Conservation (phyloP, 164 flowering plant genomes). For the Stephania japonica region DNA sequence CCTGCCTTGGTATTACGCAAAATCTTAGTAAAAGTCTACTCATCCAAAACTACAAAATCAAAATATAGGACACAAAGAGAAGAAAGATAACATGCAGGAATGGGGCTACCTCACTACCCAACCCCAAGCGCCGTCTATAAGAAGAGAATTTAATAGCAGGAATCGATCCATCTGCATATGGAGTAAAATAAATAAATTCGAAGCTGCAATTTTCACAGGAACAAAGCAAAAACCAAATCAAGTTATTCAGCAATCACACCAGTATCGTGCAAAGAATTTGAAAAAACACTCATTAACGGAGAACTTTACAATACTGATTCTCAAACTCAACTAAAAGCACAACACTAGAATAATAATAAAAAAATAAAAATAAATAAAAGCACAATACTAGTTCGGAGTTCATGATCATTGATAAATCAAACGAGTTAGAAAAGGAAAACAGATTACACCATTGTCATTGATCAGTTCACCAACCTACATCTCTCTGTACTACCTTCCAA, state of each 20-base stretch:
- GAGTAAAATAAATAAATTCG: not conserved
- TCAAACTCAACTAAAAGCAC: too few species aligned
- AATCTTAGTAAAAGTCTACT: not conserved
- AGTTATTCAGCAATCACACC: not conserved
- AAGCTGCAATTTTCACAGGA: not conserved
- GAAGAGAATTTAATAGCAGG: slow-evolving; percentile 82
- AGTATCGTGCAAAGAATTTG: too few species aligned
- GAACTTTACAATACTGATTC: too few species aligned
- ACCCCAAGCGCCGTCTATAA: slow-evolving; percentile 68
- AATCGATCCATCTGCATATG: slow-evolving; percentile 72
- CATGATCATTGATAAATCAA: too few species aligned
- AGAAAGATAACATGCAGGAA: not conserved
- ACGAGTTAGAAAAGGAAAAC: too few species aligned
- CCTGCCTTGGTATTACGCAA: slow-evolving; percentile 30
- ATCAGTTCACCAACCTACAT: too few species aligned
- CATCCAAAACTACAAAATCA: not conserved
- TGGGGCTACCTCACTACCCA: slow-evolving; percentile 44
- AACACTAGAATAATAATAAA: too few species aligned
- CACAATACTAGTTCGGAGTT: too few species aligned
- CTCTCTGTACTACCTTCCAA: too few species aligned
- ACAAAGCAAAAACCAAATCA: not conserved
- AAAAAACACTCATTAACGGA: too few species aligned
- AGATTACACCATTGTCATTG: too few species aligned
- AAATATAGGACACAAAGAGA: not conserved
- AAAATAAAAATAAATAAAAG: too few species aligned